phyloP scores from a whole-genome alignment of 2,329 filamentous ascomycete genomes.

The Penicillium hordei region DNA sequence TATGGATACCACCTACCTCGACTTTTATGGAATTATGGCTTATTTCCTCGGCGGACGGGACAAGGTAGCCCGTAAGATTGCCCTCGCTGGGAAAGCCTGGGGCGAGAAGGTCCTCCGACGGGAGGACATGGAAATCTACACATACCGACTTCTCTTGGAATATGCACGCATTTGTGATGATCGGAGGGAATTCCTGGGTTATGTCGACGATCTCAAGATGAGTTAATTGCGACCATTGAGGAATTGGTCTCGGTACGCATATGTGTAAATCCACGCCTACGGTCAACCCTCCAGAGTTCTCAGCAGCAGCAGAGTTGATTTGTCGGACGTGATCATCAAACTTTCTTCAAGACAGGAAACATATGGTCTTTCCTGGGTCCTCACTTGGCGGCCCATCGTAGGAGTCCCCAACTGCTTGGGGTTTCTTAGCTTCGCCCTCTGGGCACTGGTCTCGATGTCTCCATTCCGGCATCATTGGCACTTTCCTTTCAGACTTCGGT shows the following conservation, averaged over 20 bases:
- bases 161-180: slow-evolving; percentile 55
- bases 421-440: background rate
- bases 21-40: slow-evolving; percentile 70
- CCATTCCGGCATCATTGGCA: background rate
- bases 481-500: background rate
- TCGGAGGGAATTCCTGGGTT: slow-evolving; percentile 22
- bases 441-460: background rate
- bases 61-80: slow-evolving; percentile 62
- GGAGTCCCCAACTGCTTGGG: background rate
- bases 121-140: slow-evolving; percentile 74
- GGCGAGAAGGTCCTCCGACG: slow-evolving; percentile 65
- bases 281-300: background rate
- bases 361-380: no score
- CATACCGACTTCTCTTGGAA: slow-evolving; percentile 63
- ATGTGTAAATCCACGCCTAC: background rate
- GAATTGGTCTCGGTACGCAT: background rate
- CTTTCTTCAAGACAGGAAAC: no score
- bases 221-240: background rate
- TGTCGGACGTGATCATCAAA: background rate
- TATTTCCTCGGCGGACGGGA: slow-evolving; percentile 64
- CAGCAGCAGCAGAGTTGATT: background rate
- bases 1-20: slow-evolving; percentile 71
- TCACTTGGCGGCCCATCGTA: no score
- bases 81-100: slow-evolving; percentile 65
- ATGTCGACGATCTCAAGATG: slow-evolving; percentile 13